Conservation (phyloP, 129 eudicot species). For the Artemisia annua region DNA sequence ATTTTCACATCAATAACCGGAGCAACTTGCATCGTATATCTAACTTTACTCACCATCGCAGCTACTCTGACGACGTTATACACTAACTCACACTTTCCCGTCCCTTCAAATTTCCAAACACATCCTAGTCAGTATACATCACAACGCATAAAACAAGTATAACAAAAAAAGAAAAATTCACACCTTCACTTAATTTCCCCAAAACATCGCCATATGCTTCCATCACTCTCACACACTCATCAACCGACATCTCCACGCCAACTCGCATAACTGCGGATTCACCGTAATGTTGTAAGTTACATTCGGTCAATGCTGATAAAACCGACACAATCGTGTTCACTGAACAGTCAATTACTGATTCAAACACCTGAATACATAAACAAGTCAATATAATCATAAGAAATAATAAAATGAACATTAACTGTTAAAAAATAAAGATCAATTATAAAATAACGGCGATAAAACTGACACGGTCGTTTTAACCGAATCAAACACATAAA, state of each 20-base stretch:
- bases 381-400: not conserved
- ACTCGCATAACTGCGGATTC: slow-evolving; percentile 40
- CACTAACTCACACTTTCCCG: slow-evolving; percentile 42
- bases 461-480: too few relatives aligned
- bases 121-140: slow-evolving; percentile 20
- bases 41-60: slow-evolving; percentile 40
- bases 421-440: too few relatives aligned
- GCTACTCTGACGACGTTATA: slow-evolving; percentile 48
- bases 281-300: slow-evolving; percentile 36
- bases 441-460: too few relatives aligned
- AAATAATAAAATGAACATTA: too few relatives aligned
- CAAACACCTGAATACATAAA: slow-evolving; percentile 51
- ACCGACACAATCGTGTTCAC: slow-evolving; percentile 58
- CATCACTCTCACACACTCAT: slow-evolving; percentile 46
- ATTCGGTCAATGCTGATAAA: slow-evolving; percentile 43
- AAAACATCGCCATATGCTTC: slow-evolving; percentile 46
- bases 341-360: slow-evolving; percentile 47
- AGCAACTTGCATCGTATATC: slow-evolving; percentile 14
- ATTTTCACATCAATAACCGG: slow-evolving; percentile 36
- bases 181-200: slow-evolving; percentile 45
- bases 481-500: too few relatives aligned
- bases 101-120: slow-evolving; percentile 43
- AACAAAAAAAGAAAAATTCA: not conserved
- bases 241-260: slow-evolving; percentile 44
- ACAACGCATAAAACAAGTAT: too few relatives aligned